Evolutionary conservation across 1,284 basidiomycete genomes (phyloP).

Genomic region (Lentinula novae-zelandiae): DNA sequence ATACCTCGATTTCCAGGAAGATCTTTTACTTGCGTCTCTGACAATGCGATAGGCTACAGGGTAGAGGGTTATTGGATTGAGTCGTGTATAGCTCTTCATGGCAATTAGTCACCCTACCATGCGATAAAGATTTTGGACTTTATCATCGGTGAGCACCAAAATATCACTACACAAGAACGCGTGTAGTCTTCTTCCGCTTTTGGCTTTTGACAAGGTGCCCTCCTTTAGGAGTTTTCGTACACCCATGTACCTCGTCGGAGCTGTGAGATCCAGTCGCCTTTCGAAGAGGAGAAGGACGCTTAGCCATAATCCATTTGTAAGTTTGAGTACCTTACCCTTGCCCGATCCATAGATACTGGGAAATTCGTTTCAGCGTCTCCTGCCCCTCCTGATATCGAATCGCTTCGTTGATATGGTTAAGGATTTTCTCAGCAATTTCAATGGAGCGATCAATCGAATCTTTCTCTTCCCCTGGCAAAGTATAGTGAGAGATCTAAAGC

Average conservation of each 20-base stretch:
- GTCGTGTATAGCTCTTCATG: neutral
- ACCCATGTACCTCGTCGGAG: constrained; percentile 80
- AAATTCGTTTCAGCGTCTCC: constrained; percentile 70
- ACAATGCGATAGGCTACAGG: constrained; percentile 62
- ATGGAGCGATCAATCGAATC: constrained; percentile 54
- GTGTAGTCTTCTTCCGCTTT: constrained; percentile 77
- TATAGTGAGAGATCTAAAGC: constrained; percentile 76
- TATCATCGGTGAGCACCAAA: constrained; percentile 72
- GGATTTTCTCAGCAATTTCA: constrained; percentile 65
- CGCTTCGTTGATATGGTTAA: constrained; percentile 84
- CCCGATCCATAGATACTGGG: constrained; percentile 81
- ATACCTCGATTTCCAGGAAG: constrained; percentile 45
- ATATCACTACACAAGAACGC: constrained; percentile 82
- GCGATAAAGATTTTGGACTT: constrained; percentile 67
- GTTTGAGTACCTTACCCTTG: constrained; percentile 55
- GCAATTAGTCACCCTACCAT: constrained; percentile 53
- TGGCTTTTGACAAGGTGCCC: constrained; percentile 75
- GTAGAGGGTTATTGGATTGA: neutral
- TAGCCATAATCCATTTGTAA: neutral
- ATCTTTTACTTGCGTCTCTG: constrained; percentile 58
- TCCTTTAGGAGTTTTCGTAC: constrained; percentile 76
- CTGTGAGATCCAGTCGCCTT: constrained; percentile 86
- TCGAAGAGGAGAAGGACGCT: neutral
- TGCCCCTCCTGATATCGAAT: constrained; percentile 83
- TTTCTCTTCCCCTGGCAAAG: constrained; percentile 59